Evolutionary conservation across 192 early-diverging fungal genomes (phyloP).

Genomic region (Backusella morwellensis): DNA sequence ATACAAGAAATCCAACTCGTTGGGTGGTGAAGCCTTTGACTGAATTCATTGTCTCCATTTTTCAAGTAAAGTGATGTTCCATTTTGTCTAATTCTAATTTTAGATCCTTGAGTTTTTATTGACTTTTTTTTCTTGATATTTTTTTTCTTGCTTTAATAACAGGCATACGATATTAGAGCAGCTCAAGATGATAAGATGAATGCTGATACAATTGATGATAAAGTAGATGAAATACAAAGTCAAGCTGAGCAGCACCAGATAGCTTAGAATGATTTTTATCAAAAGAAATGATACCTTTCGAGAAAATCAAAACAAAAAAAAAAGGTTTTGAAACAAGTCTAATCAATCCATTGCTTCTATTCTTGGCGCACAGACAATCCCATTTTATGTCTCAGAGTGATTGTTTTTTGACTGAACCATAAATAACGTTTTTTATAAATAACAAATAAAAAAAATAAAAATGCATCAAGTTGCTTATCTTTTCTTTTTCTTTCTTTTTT

Average conservation of each 20-base stretch:
- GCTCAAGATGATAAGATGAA: background rate
- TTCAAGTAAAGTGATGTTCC: background rate
- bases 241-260: background rate
- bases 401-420: background rate
- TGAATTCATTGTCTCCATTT: constrained; percentile 64
- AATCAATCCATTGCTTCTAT: background rate
- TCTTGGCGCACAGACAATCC: background rate
- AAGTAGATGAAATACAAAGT: constrained; percentile 4
- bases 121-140: background rate
- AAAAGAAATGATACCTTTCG: background rate
- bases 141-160: background rate
- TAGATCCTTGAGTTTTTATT: background rate
- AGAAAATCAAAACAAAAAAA: background rate
- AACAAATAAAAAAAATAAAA: background rate
- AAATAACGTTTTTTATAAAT: background rate
- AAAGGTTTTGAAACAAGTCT: background rate
- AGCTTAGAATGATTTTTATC: background rate
- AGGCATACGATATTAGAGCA: constrained; percentile 12
- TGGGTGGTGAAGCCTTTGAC: constrained; percentile 68
- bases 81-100: background rate
- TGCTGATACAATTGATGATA: constrained; percentile 12
- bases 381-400: background rate
- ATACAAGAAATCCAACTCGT: constrained; percentile 41
- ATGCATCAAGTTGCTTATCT: background rate
- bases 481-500: background rate